A percentile compares a stretch with the other conserved stretches of the same genome.
These are phyloP conservation scores for Xylaria sp. DNA, from an alignment of 2,329 filamentous ascomycete genomes.

Conservation along the genomic window DNA sequence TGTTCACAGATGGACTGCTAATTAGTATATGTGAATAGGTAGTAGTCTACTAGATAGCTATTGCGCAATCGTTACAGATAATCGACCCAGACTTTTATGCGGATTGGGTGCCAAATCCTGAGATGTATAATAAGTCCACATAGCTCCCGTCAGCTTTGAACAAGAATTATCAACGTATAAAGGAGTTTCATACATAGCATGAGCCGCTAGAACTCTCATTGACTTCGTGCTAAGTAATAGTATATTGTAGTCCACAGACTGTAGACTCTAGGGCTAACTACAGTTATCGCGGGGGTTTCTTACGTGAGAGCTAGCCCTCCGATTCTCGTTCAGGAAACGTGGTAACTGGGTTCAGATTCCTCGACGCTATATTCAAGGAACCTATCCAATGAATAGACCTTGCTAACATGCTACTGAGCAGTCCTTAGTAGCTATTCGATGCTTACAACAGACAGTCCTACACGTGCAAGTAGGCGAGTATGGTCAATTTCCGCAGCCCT, in stretches of 20 bases:
- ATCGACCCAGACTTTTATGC: neutral
- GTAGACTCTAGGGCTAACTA: neutral
- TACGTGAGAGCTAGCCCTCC: conserved; percentile 32
- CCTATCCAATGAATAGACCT: conserved; percentile 17
- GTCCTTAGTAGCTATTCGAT: neutral
- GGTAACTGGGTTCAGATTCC: conserved; percentile 32
- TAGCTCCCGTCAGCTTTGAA: conserved; percentile 1
- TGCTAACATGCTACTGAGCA: neutral
- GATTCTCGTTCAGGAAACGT: conserved; percentile 29
- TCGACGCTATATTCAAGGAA: neutral
- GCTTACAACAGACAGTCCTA: conserved; percentile 18
- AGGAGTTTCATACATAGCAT: conserved; percentile 5
- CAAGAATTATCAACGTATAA: neutral
- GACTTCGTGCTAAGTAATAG: neutral
- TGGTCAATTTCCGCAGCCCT: conserved; percentile 13
- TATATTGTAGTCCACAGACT: neutral
- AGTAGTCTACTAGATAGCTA: neutral
- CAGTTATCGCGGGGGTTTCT: conserved; percentile 16
- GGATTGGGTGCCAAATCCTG: conserved; percentile 1
- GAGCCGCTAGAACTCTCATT: neutral
- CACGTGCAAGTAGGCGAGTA: neutral
- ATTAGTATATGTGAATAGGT: neutral
- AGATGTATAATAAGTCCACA: conserved; percentile 1
- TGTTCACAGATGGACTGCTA: neutral
- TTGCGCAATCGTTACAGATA: neutral